Base-by-base conservation (phyloP, 495 filamentous ascomycete genomes). In the Apodospora peruviana region DNA sequence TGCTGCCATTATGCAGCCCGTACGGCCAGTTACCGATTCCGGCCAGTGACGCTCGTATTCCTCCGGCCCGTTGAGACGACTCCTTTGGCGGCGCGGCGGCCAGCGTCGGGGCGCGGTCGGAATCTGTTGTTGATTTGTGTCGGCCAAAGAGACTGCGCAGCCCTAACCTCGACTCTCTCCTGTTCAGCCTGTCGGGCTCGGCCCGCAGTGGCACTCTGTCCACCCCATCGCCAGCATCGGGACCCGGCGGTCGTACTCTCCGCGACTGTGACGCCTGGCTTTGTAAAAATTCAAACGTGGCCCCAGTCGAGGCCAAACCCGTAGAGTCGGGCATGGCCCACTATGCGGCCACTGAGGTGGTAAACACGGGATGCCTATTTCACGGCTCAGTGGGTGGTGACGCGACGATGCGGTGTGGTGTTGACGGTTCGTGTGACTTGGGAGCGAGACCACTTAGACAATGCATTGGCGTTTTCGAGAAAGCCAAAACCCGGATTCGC, bases 131-230 rank as follows among this genome's bases (percentile, higher is more conserved):
- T 10, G 52, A 42, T 48, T 65, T 73, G 40, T 62, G 56, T 43
- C 64, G 62, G 38, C 68, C 55, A 50, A 79, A 79, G 18, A 79
- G 70, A 35, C 56, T 70, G 40, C 74, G 62, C 36, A 80, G 53
- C 18, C 74, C 76, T 25, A 76, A 58, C 54, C 65, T 74, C 10
- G 77, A 80, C 37, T 74, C 74, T 42, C 73, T 57, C 51, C 59
- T 57, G 32, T 59, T 52, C 9, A 72, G 40, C 50, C 64, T 71
- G 22, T 56, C 51, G 2, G 29, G 22, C 19, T 65, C 61, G 19
- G 40, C 17, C 22, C 57, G 57, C 35, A 64, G 45, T 10, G 65
- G 63, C 0, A 62, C 50, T 14, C 55, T 52, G 14, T 50, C 47
- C 8, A 42, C 53, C n/a, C 37, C 59, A 19, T 27, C 16, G 7